Conservation (phyloP, 208 protist species). For the Angomonas desouzai region DNA sequence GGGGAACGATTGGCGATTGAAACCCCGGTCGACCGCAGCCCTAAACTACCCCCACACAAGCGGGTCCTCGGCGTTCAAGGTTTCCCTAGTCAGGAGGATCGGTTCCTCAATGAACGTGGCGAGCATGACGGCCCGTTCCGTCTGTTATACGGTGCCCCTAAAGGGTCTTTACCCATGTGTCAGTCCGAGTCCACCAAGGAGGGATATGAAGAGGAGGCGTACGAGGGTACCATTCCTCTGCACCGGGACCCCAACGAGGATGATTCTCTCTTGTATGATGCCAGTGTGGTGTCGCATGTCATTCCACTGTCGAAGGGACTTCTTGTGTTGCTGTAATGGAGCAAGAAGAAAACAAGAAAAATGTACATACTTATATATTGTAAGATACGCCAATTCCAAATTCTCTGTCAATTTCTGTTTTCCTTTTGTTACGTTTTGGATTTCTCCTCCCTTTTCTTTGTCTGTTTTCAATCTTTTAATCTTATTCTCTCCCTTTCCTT, state of each 20-base stretch:
- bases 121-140: no score
- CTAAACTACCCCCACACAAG: background rate
- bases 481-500: background rate
- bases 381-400: background rate
- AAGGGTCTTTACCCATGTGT: no score
- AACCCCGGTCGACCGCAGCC: background rate
- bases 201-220: background rate
- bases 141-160: no score
- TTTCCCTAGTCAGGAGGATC: conserved; percentile 1
- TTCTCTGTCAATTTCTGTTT: conserved; percentile 4
- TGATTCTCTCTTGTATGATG: conserved; percentile 6
- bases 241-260: background rate
- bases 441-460: conserved; percentile 14
- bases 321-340: background rate
- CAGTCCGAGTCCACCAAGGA: background rate
- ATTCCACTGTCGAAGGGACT: background rate
- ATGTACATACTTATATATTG: conserved; percentile 7
- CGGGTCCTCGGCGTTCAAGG: background rate
- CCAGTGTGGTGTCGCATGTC: background rate
- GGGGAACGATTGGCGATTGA: background rate
- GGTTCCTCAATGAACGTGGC: background rate
- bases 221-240: background rate
- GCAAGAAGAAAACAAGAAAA: background rate
- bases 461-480: conserved; percentile 5
- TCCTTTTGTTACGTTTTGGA: background rate